Percentiles rank a stretch among this genome's conserved stretches.
Conservation (phyloP, 1,139 yeast species). For the Suhomyces maxii region DNA sequence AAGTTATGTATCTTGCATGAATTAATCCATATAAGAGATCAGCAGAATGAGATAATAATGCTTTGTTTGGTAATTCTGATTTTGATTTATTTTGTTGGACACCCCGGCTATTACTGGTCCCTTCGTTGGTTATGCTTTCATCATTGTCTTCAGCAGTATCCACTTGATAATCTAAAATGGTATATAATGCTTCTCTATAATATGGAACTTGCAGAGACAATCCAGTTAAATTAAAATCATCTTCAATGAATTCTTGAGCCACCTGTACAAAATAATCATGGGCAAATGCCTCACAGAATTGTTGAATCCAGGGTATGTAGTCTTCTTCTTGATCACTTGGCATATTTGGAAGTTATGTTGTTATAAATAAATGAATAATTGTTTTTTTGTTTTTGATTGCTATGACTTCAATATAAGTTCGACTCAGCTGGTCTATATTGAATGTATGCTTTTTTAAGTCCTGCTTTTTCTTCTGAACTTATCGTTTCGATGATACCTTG, state of each 20-base stretch:
- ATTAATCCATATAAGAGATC: conserved; percentile 89
- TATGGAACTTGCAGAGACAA: conserved; percentile 82
- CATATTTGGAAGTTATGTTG: too few relatives aligned
- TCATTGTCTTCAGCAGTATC: conserved; percentile 63
- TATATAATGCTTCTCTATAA: conserved; percentile 87
- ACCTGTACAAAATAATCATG: conserved; percentile 95
- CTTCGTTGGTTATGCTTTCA: conserved; percentile 12
- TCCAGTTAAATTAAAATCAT: conserved; percentile 93
- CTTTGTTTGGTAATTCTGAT: conserved; percentile 62
- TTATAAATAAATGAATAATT: too few relatives aligned
- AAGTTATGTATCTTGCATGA: conserved; percentile 87
- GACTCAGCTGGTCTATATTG: too few relatives aligned
- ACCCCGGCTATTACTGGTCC: conserved; percentile 7
- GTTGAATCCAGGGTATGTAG: conserved; percentile 84
- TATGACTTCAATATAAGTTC: too few relatives aligned
- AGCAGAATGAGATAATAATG: conserved; percentile 84
- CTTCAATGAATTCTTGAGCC: conserved; percentile 90
- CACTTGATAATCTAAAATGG: conserved; percentile 75
- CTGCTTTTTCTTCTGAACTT: too few relatives aligned
- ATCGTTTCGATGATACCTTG: not conserved
- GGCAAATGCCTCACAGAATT: conserved; percentile 83
- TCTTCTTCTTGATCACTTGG: conserved; percentile 55
- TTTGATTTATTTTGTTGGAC: conserved; percentile 16
- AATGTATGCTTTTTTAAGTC: too few relatives aligned
- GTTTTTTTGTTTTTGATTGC: not conserved